Evolutionary conservation across 2,329 filamentous ascomycete genomes (phyloP).

Genomic region (Dryadomyces sulphureus): DNA sequence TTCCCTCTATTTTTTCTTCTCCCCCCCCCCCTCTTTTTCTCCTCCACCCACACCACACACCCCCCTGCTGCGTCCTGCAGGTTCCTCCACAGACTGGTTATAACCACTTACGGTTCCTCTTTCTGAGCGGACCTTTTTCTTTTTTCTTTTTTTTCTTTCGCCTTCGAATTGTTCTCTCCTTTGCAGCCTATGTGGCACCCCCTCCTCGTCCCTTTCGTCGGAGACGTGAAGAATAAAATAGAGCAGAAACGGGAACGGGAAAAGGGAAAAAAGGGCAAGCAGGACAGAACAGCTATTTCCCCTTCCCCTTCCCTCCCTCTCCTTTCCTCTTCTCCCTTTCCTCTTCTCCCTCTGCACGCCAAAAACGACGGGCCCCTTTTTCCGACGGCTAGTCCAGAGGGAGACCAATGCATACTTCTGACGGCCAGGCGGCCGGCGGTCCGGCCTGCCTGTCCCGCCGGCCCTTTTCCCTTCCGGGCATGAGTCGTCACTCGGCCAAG

Average conservation of each 20-base stretch:
- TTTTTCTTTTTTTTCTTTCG: background rate
- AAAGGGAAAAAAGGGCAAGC: background rate
- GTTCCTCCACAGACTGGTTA: too few relatives aligned
- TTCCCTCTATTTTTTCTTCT: background rate
- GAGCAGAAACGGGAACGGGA: background rate
- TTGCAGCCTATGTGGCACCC: background rate
- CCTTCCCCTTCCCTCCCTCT: too few relatives aligned
- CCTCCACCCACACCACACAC: too few relatives aligned
- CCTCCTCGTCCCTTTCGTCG: background rate
- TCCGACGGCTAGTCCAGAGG: too few relatives aligned
- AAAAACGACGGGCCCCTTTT: too few relatives aligned
- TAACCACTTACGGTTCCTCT: background rate
- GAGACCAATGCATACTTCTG: background rate
- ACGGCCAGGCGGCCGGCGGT: background rate
- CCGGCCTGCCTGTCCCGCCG: background rate
- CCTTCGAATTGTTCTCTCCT: background rate
- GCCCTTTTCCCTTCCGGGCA: slow-evolving; percentile 6
- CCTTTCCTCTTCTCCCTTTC: too few relatives aligned
- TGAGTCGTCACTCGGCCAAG: background rate
- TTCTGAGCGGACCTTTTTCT: background rate
- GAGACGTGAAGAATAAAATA: background rate
- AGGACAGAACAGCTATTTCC: too few relatives aligned
- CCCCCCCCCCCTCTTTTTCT: too few relatives aligned
- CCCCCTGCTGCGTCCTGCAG: too few relatives aligned
- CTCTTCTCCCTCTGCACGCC: too few relatives aligned